Percentiles rank a stretch among this genome's conserved stretches.
phyloP scores from a whole-genome alignment of 2,329 filamentous ascomycete species.

The Dendrostoma leiphaemia region DNA sequence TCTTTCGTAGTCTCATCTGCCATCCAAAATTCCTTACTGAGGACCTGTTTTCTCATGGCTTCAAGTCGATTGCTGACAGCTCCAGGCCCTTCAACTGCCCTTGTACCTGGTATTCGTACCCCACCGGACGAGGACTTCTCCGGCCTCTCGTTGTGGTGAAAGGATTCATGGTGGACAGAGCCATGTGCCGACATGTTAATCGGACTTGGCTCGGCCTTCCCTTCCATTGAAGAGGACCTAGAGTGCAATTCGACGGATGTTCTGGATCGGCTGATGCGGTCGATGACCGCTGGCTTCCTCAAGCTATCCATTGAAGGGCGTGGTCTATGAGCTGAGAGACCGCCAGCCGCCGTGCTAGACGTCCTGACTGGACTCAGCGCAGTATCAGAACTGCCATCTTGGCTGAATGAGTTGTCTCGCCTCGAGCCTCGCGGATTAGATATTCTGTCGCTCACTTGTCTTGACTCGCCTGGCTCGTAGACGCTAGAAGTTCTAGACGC shows the following conservation, averaged over 20 bases:
- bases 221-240: constrained; percentile 58
- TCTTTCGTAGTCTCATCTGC: constrained; percentile 97
- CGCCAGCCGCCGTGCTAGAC: constrained; percentile 27
- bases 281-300: constrained; percentile 50
- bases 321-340: constrained; percentile 22
- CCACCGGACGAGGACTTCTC: constrained; percentile 45
- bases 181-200: constrained; percentile 59
- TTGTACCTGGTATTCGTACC: constrained; percentile 55
- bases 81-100: constrained; percentile 55
- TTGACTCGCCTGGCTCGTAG: constrained; percentile 34
- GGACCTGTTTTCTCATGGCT: constrained; percentile 78
- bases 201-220: constrained; percentile 54
- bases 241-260: constrained; percentile 45
- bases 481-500: constrained; percentile 35
- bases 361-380: constrained; percentile 43
- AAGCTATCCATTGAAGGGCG: constrained; percentile 33
- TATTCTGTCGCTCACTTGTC: constrained; percentile 29
- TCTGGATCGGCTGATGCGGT: constrained; percentile 50
- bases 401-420: constrained; percentile 43
- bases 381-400: constrained; percentile 44
- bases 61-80: constrained; percentile 60
- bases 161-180: constrained; percentile 56
- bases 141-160: constrained; percentile 44
- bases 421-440: constrained; percentile 27
- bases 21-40: constrained; percentile 99